Conservation (phyloP, 768 basidiomycete species). For the Psilocybe subaeruginosa region DNA sequence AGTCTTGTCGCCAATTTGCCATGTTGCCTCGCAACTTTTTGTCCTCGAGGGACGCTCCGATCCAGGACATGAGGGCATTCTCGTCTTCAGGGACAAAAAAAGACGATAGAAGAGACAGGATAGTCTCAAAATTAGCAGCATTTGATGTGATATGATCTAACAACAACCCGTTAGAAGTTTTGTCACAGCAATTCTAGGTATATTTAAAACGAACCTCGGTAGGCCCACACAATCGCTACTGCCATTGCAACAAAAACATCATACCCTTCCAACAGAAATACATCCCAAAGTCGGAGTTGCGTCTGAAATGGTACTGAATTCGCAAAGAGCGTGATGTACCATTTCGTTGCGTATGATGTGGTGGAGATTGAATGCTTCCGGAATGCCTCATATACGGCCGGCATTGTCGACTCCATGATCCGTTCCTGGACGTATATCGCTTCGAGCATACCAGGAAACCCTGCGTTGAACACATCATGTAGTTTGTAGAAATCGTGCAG, state of each 20-base stretch:
- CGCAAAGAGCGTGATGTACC: constrained; percentile 98
- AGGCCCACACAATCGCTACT: constrained; percentile 89
- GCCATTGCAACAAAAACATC: constrained; percentile 88
- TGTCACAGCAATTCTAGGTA: neutral
- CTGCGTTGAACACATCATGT: constrained; percentile 89
- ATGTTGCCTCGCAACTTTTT: constrained; percentile 75
- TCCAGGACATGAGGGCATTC: constrained; percentile 80
- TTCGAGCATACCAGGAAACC: constrained; percentile 95
- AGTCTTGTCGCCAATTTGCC: constrained; percentile 77
- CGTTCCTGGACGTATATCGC: constrained; percentile 96
- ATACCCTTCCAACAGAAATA: constrained; percentile 85
- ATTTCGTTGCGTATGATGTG: constrained; percentile 96
- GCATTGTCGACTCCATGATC: constrained; percentile 86
- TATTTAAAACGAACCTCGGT: constrained; percentile 62
- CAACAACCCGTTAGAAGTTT: neutral
- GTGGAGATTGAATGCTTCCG: constrained; percentile 89
- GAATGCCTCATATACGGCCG: constrained; percentile 85
- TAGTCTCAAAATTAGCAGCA: constrained; percentile 87
- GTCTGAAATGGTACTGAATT: constrained; percentile 96
- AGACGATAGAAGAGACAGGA: constrained; percentile 88
- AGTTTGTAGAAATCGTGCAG: constrained; percentile 88
- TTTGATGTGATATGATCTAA: constrained; percentile 83
- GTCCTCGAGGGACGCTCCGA: constrained; percentile 59
- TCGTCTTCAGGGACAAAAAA: constrained; percentile 96
- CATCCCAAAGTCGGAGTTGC: constrained; percentile 95